phyloP scores from a whole-genome alignment of 1,139 yeast species.

The Kurtzmaniella quercitrusa region DNA sequence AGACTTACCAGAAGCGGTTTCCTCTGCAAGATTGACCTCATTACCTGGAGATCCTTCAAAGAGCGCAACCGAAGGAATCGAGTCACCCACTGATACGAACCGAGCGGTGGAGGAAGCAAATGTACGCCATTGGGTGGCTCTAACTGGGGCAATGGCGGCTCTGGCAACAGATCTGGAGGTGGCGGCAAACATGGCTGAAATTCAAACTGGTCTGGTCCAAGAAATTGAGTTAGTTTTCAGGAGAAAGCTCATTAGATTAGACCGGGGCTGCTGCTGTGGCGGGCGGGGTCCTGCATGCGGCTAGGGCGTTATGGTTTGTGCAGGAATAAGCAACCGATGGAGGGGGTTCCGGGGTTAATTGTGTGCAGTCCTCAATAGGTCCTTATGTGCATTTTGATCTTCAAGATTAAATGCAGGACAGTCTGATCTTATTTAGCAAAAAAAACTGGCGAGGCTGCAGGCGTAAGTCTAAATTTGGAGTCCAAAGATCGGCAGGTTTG shows the following conservation, averaged over 20 bases:
- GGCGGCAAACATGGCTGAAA: slow-evolving; percentile 20
- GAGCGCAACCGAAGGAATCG: slow-evolving; percentile 53
- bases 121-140: slow-evolving; percentile 14
- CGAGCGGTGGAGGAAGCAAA: slow-evolving; percentile 30
- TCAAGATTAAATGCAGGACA: too few relatives aligned
- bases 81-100: slow-evolving; percentile 48
- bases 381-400: too few relatives aligned
- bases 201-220: neutral
- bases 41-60: slow-evolving; percentile 70
- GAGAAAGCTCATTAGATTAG: too few relatives aligned
- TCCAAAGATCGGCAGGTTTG: too few relatives aligned
- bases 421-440: too few relatives aligned
- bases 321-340: neutral
- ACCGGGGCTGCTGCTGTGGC: too few relatives aligned
- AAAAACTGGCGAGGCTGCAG: too few relatives aligned
- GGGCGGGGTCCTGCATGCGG: neutral
- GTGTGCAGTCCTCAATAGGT: too few relatives aligned
- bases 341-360: too few relatives aligned
- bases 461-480: too few relatives aligned
- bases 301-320: neutral
- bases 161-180: slow-evolving; percentile 15
- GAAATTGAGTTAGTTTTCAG: too few relatives aligned
- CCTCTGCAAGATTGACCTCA: slow-evolving; percentile 54
- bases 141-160: slow-evolving; percentile 8
- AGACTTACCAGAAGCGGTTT: slow-evolving; percentile 49